Percentiles rank a stretch among this genome's conserved stretches.
phyloP scores from a whole-genome alignment of 176 grass and related monocot species.

The Raddia guianensis region DNA sequence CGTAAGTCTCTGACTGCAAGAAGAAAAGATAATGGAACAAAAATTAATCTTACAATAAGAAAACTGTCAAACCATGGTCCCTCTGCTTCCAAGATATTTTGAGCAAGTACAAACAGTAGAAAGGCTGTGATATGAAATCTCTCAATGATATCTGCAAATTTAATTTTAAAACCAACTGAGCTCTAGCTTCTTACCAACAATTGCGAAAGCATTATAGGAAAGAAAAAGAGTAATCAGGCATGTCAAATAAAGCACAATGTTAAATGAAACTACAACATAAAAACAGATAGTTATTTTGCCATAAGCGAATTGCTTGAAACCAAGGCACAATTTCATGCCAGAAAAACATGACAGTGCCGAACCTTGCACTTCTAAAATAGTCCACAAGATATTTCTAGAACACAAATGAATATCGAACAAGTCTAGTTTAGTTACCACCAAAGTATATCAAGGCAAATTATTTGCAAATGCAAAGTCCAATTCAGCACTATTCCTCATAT shows the following conservation, averaged over 20 bases:
- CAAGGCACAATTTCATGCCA: neutral
- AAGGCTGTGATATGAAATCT: constrained; percentile 94
- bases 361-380: constrained; percentile 27
- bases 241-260: constrained; percentile 9
- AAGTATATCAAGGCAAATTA: constrained; percentile 2
- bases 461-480: constrained; percentile 24
- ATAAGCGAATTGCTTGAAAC: constrained; percentile 26
- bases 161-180: constrained; percentile 35
- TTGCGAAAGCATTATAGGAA: constrained; percentile 4
- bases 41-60: constrained; percentile 65
- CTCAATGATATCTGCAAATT: constrained; percentile 84
- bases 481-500: neutral
- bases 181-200: neutral
- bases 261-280: constrained; percentile 17
- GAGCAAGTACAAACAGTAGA: constrained; percentile 92
- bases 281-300: neutral
- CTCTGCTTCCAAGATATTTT: constrained; percentile 99
- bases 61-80: constrained; percentile 89
- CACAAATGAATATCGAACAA: constrained; percentile 29
- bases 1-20: neutral
- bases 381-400: neutral
- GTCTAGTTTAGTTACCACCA: neutral
- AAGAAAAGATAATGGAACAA: neutral
- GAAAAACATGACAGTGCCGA: neutral
- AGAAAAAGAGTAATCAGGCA: neutral